Evolutionary conservation across 805 yeast genomes (phyloP).

Genomic region (Naumovozyma baii): DNA sequence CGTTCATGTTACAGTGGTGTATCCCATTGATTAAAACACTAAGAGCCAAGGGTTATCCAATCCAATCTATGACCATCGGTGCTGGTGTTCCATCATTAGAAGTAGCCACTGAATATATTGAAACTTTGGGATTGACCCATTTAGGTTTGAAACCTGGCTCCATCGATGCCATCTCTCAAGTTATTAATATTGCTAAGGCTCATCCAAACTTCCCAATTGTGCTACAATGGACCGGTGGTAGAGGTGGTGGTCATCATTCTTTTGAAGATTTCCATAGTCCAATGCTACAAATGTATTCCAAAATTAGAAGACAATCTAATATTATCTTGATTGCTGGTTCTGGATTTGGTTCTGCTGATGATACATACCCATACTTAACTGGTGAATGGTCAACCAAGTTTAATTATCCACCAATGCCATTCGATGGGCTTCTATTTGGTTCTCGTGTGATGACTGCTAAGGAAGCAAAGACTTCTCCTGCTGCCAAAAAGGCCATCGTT

Average conservation of each 20-base stretch:
- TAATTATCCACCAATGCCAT: slow-evolving; percentile 97
- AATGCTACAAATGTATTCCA: slow-evolving; percentile 86
- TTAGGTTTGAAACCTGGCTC: slow-evolving; percentile 98
- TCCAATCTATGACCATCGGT: slow-evolving; percentile 93
- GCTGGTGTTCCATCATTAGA: slow-evolving; percentile 99
- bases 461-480: slow-evolving; percentile 91
- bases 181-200: slow-evolving; percentile 83
- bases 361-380: slow-evolving; percentile 93
- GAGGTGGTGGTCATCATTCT: slow-evolving; percentile 99
- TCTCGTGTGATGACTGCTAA: slow-evolving; percentile 96
- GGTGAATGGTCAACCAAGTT: slow-evolving; percentile 90
- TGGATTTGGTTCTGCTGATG: slow-evolving; percentile 95
- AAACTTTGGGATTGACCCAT: slow-evolving; percentile 83
- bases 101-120: slow-evolving; percentile 93
- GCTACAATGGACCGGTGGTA: slow-evolving; percentile 99
- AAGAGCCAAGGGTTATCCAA: slow-evolving; percentile 88
- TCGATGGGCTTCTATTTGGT: slow-evolving; percentile 93
- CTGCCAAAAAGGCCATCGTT: slow-evolving; percentile 86
- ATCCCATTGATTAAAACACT: slow-evolving; percentile 86
- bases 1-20: slow-evolving; percentile 98
- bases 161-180: slow-evolving; percentile 80
- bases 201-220: slow-evolving; percentile 96
- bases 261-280: slow-evolving; percentile 99
- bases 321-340: slow-evolving; percentile 93
- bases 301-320: slow-evolving; percentile 84